Percentiles rank a stretch among this genome's conserved stretches.
These are phyloP conservation scores for Diaporthe sp. DNA, from an alignment of 2,329 filamentous ascomycete species.

Conservation along the genomic window DNA sequence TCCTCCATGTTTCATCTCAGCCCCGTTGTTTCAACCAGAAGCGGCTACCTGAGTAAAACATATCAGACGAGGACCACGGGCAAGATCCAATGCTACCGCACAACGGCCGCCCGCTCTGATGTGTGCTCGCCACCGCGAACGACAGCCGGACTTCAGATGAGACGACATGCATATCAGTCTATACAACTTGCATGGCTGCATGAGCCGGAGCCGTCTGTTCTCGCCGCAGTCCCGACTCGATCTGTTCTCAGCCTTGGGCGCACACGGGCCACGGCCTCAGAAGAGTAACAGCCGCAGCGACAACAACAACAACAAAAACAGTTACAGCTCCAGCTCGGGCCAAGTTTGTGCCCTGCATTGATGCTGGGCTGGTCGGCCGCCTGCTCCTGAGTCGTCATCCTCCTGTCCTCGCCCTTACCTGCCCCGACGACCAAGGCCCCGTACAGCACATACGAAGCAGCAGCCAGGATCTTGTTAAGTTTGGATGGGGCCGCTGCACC, in stretches of 20 bases:
- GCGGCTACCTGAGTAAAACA: constrained; percentile 19
- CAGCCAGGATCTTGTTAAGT: constrained; percentile 18
- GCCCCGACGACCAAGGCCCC: background rate
- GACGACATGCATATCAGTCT: constrained; percentile 26
- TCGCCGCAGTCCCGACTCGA: constrained; percentile 22
- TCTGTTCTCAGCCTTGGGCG: background rate
- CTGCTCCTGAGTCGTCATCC: constrained; percentile 17
- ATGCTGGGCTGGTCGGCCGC: background rate
- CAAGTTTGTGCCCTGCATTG: constrained; percentile 12
- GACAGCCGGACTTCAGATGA: constrained; percentile 26
- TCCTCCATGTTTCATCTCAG: constrained; percentile 32
- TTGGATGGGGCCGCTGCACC: constrained; percentile 11
- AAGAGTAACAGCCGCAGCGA: background rate
- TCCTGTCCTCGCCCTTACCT: constrained; percentile 1
- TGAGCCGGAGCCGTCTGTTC: constrained; percentile 19
- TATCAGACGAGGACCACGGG: constrained; percentile 11
- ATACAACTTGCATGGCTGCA: background rate
- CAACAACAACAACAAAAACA: too few species aligned
- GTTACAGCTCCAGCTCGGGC: background rate
- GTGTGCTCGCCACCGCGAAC: constrained; percentile 24
- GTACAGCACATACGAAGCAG: background rate
- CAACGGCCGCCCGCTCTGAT: constrained; percentile 23
- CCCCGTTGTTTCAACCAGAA: constrained; percentile 29
- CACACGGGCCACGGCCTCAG: background rate
- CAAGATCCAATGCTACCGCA: constrained; percentile 20